A percentile compares a stretch with the other conserved stretches of the same genome.
Conservation (phyloP, 768 basidiomycete species). For the Boletellus ananiceps region DNA sequence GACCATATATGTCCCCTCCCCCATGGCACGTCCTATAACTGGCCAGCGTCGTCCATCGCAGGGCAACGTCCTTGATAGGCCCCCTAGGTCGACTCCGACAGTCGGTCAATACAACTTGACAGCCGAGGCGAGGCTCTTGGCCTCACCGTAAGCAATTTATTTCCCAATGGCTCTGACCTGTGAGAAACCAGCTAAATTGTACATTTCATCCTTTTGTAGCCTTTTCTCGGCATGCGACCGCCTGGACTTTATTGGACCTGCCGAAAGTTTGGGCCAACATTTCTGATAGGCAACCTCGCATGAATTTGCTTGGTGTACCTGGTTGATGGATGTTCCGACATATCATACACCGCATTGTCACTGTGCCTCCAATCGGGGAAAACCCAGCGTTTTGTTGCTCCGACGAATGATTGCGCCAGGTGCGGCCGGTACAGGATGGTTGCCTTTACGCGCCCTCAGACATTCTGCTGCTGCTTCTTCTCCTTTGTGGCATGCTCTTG, state of each 20-base stretch:
- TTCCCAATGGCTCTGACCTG: background rate
- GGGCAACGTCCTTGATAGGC: too few relatives aligned
- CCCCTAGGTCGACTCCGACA: too few relatives aligned
- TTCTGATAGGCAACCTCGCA: conserved; percentile 14
- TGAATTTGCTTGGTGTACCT: conserved; percentile 20
- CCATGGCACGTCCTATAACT: conserved; percentile 7
- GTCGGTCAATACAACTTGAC: background rate
- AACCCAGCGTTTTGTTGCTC: background rate
- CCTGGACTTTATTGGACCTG: conserved; percentile 6
- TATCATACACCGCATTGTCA: conserved; percentile 11
- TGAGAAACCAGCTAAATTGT: conserved; percentile 3
- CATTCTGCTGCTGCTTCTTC: conserved; percentile 17
- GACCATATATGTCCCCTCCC: conserved; percentile 17
- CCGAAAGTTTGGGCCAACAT: conserved; percentile 5
- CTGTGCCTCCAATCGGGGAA: conserved; percentile 3
- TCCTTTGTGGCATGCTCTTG: conserved; percentile 30
- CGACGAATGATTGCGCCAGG: background rate
- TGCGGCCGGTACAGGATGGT: background rate
- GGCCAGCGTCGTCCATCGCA: background rate
- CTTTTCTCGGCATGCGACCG: conserved; percentile 15
- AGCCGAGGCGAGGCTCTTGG: background rate
- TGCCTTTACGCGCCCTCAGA: conserved; percentile 16
- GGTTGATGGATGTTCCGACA: conserved; percentile 15
- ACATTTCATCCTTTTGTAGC: conserved; percentile 10
- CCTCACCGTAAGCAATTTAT: background rate